Base-by-base conservation (phyloP, 176 grass and related monocot genomes). In the Olyra latifolia region DNA sequence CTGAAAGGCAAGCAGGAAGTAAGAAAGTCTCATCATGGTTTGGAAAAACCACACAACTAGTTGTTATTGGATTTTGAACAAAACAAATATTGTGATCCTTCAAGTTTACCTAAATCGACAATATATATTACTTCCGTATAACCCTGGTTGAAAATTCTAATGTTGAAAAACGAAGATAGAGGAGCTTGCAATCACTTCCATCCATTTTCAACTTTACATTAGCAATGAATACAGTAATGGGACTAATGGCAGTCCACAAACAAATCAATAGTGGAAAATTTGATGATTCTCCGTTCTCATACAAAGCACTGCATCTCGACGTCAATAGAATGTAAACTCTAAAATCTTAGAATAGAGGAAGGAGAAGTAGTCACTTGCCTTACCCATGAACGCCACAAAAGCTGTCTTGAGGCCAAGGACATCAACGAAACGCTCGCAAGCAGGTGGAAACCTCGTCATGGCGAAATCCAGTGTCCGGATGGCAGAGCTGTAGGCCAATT, bases 341-440 rank as follows among this genome's bases (percentile, higher is more conserved):
- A 5, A 47, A 22, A 60, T 79, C 30, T 32, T 7, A 59, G 63
- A 49, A n/a, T n/a, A 62, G 14, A 27, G 35, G 42, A 32, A n/a
- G 40, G 17, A 56, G 47, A 60, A 32, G 41, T 0, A 2, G 29
- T 46, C 14, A 95, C 92, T 95, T 95, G 88, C 96, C 96, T 99
- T 99, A 89, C 96, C 96, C 96, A 99, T 99, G 86, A 98, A 95
- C 0, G 96, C 88, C 0, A 90, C 83, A 62, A 99, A 99, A 28
- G 87, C 88, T 8, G 96, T 99, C 90, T 99, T 99, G 77, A 99
- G 89, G 55, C 96, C 88, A 10, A 99, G 79, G 11, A 99, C 92
- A 54, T 99, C 92, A 8, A 95, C 90, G 74, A 99, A 99, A 0
- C 92, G 90, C 78, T 95, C 96, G 2, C 96, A 99, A 0, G 96